Evolutionary conservation across 768 basidiomycete species (phyloP), one percentile per base, ranked within the genome.

Genomic region (Mycena capillaripes): DNA sequence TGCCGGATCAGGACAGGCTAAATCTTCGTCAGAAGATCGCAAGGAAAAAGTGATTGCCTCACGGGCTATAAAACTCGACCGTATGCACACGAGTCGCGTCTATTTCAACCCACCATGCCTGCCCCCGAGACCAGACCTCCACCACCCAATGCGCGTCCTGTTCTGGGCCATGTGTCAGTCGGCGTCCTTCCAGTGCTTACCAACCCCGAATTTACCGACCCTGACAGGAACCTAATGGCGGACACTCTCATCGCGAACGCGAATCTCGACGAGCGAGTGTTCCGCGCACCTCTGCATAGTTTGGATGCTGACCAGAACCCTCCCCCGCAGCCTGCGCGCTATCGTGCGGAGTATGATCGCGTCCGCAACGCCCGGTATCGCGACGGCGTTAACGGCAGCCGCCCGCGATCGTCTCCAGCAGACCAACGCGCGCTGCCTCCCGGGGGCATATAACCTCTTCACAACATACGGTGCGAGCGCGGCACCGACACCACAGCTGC

Each of bases 161-260:
- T 72, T 9, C 46, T 72, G 7, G 71, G 71, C 55, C 71, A 72
- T 53, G 71, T 72, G 71, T 72, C 25, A 36, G 71, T 29, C 40
- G 17, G 59, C 44, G 19, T 14, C 16, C 44, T 23, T 42, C n/a
- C 36, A 11, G 29, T n/a, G n/a, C 36, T 9, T 36, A 1, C 12
- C 46, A 29, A 4, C 29, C 16, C 30, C 40, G 29, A 38, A 21
- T 25, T 32, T 42, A 34, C 7, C 19, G 4, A 30, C 21, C 7
- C n/a, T 7, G 21, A 2, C 44, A 72, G 71, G 16, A 75, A 75
- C 55, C 70, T 75, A 27, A 75, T 75, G 74, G 70, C 74, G 4
- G 74, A 75, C 25, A 75, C 74, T 23, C 70, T 75, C 59, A 75
- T 75, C 44, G 74, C 74, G 11, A 75, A 75, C 48, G 74, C 74